phyloP scores from a whole-genome alignment of 2,329 filamentous ascomycete genomes.

The Hypoxylon sp. region DNA sequence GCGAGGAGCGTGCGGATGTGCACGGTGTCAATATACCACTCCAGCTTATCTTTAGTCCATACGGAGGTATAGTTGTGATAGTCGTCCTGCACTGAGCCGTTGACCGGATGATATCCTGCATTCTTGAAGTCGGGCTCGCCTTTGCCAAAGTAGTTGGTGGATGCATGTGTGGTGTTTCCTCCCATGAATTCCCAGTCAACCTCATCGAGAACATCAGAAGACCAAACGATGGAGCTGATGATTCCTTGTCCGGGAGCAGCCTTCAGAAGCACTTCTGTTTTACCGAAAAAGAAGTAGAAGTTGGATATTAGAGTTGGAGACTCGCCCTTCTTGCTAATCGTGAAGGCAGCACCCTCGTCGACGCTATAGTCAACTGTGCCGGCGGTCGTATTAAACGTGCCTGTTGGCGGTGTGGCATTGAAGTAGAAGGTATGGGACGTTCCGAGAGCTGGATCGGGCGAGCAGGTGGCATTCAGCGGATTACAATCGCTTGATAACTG shows the following conservation, averaged over 20 bases:
- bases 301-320: slow-evolving; percentile 81
- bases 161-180: slow-evolving; percentile 66
- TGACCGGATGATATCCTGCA: slow-evolving; percentile 65
- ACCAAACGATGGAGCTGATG: slow-evolving; percentile 82
- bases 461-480: slow-evolving; percentile 75
- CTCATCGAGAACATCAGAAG: slow-evolving; percentile 86
- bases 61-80: slow-evolving; percentile 80
- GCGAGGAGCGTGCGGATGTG: slow-evolving; percentile 71
- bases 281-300: slow-evolving; percentile 88
- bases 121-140: slow-evolving; percentile 70
- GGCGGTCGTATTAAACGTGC: slow-evolving; percentile 74
- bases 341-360: slow-evolving; percentile 74
- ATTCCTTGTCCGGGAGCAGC: slow-evolving; percentile 78
- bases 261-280: slow-evolving; percentile 80
- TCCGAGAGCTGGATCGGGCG: slow-evolving; percentile 75
- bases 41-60: slow-evolving; percentile 73
- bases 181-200: slow-evolving; percentile 89
- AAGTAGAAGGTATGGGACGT: slow-evolving; percentile 70
- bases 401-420: slow-evolving; percentile 66
- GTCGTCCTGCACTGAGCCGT: slow-evolving; percentile 63
- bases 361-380: slow-evolving; percentile 69
- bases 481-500: slow-evolving; percentile 84
- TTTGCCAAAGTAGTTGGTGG: slow-evolving; percentile 84
- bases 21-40: slow-evolving; percentile 75
- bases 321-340: slow-evolving; percentile 73